Base-by-base conservation (phyloP, 345 rosid genomes). In the Populus alba region DNA sequence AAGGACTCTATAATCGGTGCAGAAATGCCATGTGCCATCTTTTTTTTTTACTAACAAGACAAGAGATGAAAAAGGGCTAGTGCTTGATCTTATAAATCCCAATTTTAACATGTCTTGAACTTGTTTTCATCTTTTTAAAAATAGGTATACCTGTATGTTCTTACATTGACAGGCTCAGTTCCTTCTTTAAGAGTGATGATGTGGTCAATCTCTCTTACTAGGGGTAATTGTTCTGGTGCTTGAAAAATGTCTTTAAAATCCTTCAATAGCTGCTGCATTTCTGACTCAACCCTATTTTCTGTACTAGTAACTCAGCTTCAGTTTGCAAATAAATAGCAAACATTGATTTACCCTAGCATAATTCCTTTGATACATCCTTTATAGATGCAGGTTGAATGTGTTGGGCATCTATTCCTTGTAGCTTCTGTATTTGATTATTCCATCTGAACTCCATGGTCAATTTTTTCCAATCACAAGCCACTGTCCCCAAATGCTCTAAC, bases 251-350 rank as follows among this genome's bases (percentile, higher is more conserved):
- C 31, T 6, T 61, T 6, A 61, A 61, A n/a, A 2, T n/a, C 29
- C n/a, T n/a, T 0, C 15, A 23, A 8, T 0, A 23, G 1, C 7
- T 61, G 25, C 1, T 61, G 4, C 15, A 61, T 2, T 5, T 49
- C 8, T 2, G 12, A 2, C 8, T n/a, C 0, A 2, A 2, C 15
- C 8, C 2, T 2, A 8, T 9, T 11, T 43, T n/a, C n/a, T n/a
- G n/a, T n/a, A 2, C 0, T 16, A 2, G 1, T 15, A 1, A 5
- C 1, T 0, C 5, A 4, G 12, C 20, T 49, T 4, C 5, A 15
- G 11, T 23, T 61, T n/a, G 15, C 3, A 25, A 1, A 22, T 6
- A 61, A 22, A 61, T 9, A 11, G 11, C 25, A 23, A 22, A n/a
- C 11, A 61, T 25, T 0, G 5, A 22, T 5, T 16, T 4, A 3